These are phyloP conservation scores for Mucor sp. DNA, from an alignment of 371 early-diverging fungal species.

Conservation along the genomic window DNA sequence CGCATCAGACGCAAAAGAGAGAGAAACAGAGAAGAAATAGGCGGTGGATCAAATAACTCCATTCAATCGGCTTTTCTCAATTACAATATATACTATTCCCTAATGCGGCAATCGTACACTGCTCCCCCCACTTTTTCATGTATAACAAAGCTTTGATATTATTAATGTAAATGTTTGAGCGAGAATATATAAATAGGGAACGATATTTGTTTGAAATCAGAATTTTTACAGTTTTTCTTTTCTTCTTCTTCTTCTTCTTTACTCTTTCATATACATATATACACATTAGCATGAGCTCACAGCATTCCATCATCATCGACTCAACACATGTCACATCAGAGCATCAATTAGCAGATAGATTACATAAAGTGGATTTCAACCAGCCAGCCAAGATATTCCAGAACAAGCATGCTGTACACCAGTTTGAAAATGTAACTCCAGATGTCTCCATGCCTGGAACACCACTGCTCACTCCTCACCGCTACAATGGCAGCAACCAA, in stretches of 20 bases:
- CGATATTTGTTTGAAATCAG: neutral
- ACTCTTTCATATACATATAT: neutral
- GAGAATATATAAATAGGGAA: neutral
- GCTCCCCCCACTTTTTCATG: neutral
- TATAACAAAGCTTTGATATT: neutral
- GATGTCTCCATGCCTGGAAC: constrained; percentile 38
- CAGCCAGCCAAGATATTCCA: constrained; percentile 45
- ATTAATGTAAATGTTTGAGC: neutral
- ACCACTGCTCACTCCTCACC: constrained; percentile 15
- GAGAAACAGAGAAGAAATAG: neutral
- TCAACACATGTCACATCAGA: constrained; percentile 5
- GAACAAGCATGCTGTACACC: constrained; percentile 32
- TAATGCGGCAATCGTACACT: neutral
- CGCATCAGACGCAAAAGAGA: neutral
- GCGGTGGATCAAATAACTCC: neutral
- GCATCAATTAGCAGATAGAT: constrained; percentile 9
- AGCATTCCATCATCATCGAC: constrained; percentile 14
- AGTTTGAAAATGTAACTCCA: constrained; percentile 44
- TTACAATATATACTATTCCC: neutral
- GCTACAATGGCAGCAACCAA: constrained; percentile 1
- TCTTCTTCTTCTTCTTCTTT: constrained; percentile 1
- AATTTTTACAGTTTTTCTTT: neutral
- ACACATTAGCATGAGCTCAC: constrained; percentile 6
- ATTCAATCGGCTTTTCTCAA: neutral
- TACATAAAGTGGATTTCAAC: constrained; percentile 34